Conservation (phyloP, 1,139 yeast species). For the Citeromyces siamensis region DNA sequence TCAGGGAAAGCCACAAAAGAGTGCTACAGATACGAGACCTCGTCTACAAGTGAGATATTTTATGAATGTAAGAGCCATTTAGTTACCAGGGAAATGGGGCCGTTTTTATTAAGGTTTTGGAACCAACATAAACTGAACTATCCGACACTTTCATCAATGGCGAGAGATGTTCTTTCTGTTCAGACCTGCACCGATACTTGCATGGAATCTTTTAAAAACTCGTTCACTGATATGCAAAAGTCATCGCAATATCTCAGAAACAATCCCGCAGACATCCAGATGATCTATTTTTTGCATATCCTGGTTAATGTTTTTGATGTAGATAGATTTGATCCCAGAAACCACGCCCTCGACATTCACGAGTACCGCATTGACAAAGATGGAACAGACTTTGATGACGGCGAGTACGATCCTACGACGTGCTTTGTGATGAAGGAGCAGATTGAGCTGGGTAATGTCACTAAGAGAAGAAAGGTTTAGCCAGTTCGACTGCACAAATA, state of each 20-base stretch:
- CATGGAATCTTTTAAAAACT: constrained; percentile 12
- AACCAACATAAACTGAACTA: constrained; percentile 5
- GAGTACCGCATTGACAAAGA: constrained; percentile 6
- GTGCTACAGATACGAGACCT: constrained; percentile 18
- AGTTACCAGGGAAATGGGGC: constrained; percentile 13
- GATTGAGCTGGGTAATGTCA: not conserved
- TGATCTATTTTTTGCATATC: constrained; percentile 15
- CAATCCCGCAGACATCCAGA: constrained; percentile 13
- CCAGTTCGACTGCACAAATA: constrained; percentile 7
- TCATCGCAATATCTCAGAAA: constrained; percentile 7
- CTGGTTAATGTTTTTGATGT: constrained; percentile 16
- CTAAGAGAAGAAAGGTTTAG: constrained; percentile 3
- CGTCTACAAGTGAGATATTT: constrained; percentile 12
- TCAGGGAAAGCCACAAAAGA: constrained; percentile 19
- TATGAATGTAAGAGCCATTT: constrained; percentile 8
- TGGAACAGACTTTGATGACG: not conserved
- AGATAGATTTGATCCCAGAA: constrained; percentile 14
- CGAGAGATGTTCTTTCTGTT: constrained; percentile 11
- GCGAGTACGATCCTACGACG: constrained; percentile 3
- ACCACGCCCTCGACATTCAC: constrained; percentile 14
- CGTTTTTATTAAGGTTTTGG: constrained; percentile 16
- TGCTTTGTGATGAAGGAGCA: not conserved
- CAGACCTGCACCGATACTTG: constrained; percentile 10
- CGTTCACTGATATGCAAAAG: constrained; percentile 9
- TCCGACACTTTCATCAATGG: constrained; percentile 7